A percentile compares a stretch with the other conserved stretches of the same genome.
phyloP scores from a whole-genome alignment of 2,329 filamentous ascomycete genomes.

The Paecilomyces sp. region DNA sequence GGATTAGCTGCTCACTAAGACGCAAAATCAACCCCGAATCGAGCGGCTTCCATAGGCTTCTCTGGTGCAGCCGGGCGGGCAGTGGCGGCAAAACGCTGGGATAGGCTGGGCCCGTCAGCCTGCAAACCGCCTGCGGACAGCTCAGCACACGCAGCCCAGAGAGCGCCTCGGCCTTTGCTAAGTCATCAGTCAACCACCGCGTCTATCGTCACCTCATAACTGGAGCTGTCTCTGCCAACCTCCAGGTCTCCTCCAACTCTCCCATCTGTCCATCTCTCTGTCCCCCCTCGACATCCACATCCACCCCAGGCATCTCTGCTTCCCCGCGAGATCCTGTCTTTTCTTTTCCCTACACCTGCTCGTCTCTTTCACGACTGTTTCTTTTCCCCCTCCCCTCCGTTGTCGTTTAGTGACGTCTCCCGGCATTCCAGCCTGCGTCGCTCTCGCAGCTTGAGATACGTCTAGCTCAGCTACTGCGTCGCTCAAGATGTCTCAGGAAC shows the following conservation, averaged over 20 bases:
- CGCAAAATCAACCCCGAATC: constrained; percentile 7
- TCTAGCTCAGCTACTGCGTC: constrained; percentile 13
- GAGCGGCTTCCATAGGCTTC: constrained; percentile 33
- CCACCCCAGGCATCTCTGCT: constrained; percentile 8
- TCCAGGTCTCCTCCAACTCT: constrained; percentile 15
- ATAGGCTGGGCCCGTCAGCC: neutral
- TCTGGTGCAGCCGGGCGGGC: constrained; percentile 17
- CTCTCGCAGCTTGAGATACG: constrained; percentile 16
- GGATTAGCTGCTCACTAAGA: neutral
- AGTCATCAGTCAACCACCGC: constrained; percentile 17
- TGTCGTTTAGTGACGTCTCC: constrained; percentile 8
- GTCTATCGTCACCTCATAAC: constrained; percentile 33
- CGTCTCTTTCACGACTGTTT: constrained; percentile 3
- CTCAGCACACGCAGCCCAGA: constrained; percentile 1
- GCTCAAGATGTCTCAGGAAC: constrained; percentile 63
- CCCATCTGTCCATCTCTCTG: constrained; percentile 6
- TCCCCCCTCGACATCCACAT: neutral
- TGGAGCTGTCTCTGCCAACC: constrained; percentile 21
- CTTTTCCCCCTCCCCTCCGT: constrained; percentile 7
- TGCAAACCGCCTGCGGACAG: constrained; percentile 1
- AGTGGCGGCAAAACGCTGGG: constrained; percentile 10
- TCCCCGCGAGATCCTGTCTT: constrained; percentile 8
- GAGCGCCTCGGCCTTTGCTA: constrained; percentile 19
- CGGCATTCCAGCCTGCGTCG: constrained; percentile 14
- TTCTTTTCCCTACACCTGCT: constrained; percentile 1